phyloP scores from a whole-genome alignment of 805 yeast species.

The Cyberlindnera amylophila region DNA sequence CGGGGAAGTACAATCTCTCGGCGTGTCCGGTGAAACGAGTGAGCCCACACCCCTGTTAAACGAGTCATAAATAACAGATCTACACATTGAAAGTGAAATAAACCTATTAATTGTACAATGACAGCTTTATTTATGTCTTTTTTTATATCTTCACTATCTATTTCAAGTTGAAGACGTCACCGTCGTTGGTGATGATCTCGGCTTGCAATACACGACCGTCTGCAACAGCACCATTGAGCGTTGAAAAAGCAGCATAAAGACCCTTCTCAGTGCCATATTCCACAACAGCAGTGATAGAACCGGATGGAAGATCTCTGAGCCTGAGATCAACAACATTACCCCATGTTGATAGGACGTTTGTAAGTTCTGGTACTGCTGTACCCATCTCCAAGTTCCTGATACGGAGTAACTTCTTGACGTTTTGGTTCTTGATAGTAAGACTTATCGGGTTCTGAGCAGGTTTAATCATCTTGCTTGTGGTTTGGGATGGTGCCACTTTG shows the following conservation, averaged over 20 bases:
- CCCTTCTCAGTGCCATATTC: slow-evolving; percentile 28
- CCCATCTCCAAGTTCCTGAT: slow-evolving; percentile 31
- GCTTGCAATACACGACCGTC: slow-evolving; percentile 42
- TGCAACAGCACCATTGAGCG: slow-evolving; percentile 42
- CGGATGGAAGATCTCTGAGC: slow-evolving; percentile 35
- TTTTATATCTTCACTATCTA: no score
- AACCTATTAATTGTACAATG: no score
- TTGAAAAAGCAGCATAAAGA: slow-evolving; percentile 29
- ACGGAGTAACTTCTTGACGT: slow-evolving; percentile 26
- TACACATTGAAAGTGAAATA: no score
- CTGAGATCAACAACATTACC: slow-evolving; percentile 19
- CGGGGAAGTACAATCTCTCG: background rate
- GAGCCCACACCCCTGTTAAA: no score
- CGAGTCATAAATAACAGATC: no score
- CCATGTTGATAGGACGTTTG: slow-evolving; percentile 25
- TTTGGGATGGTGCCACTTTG: no score
- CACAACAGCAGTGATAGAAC: slow-evolving; percentile 38
- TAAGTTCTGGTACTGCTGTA: slow-evolving; percentile 30
- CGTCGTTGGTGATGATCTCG: slow-evolving; percentile 18
- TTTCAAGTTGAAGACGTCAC: background rate
- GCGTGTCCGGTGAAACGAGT: background rate
- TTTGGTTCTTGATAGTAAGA: slow-evolving; percentile 25
- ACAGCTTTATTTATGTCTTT: no score
- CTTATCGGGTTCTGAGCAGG: no score
- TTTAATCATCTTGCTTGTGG: no score